Percentiles rank a stretch among this genome's conserved stretches.
These are phyloP conservation scores for Rhodamnia rubescens DNA, from an alignment of 345 rosid species.

Conservation along the genomic window DNA sequence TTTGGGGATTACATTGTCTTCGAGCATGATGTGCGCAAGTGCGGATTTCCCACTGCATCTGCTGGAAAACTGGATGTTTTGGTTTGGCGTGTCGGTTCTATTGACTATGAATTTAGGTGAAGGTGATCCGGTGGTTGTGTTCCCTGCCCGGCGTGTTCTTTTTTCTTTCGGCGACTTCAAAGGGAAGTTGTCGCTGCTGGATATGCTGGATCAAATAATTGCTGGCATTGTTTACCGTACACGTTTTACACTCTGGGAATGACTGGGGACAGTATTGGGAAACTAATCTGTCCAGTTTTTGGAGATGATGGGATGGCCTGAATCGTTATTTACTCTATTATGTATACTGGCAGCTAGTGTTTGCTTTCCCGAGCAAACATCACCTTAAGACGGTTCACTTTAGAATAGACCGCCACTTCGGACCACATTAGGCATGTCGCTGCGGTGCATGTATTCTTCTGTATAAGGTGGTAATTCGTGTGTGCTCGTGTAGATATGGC, in stretches of 20 bases:
- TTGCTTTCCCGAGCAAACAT: neutral
- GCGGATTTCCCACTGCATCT: neutral
- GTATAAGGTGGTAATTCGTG: neutral
- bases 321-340: neutral
- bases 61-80: neutral
- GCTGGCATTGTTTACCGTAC: neutral
- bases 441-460: neutral
- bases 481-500: neutral
- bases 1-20: neutral
- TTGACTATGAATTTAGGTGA: neutral
- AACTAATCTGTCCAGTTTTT: neutral
- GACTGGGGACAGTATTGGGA: neutral
- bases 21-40: neutral
- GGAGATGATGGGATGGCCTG: neutral
- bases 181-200: neutral
- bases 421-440: neutral
- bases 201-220: neutral
- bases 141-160: neutral
- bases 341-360: neutral
- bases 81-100: neutral
- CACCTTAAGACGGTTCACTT: neutral
- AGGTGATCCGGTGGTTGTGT: neutral
- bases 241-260: neutral
- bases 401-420: neutral
- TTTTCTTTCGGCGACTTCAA: neutral